Conservation (phyloP, 2,329 filamentous ascomycete genomes). For the Penicillium sp. region DNA sequence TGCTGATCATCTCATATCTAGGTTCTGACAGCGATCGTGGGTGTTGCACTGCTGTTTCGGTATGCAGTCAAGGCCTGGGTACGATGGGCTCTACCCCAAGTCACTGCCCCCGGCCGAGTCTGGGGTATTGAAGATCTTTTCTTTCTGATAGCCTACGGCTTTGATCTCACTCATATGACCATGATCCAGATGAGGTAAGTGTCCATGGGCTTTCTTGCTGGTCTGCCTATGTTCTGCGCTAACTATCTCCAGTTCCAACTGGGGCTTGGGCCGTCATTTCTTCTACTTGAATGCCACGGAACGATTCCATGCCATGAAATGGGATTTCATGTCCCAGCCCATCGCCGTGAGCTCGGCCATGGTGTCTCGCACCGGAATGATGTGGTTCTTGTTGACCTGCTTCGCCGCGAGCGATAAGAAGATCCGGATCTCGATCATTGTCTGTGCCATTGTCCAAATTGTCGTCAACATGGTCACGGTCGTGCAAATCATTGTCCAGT, state of each 20-base stretch:
- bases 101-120: conserved; percentile 30
- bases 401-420: conserved; percentile 32
- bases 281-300: conserved; percentile 28
- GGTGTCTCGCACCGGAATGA: conserved; percentile 38
- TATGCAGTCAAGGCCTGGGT: conserved; percentile 32
- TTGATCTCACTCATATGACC: conserved; percentile 33
- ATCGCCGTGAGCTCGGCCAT: conserved; percentile 33
- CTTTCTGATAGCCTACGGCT: conserved; percentile 28
- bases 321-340: conserved; percentile 22
- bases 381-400: conserved; percentile 37
- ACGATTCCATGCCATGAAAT: conserved; percentile 28
- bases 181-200: conserved; percentile 34
- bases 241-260: conserved; percentile 21
- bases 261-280: conserved; percentile 34
- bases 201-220: not conserved
- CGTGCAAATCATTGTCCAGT: conserved; percentile 37
- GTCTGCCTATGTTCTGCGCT: not conserved
- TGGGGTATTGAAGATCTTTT: conserved; percentile 37
- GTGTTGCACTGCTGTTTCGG: conserved; percentile 20
- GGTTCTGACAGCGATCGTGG: conserved; percentile 23
- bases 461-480: conserved; percentile 34
- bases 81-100: conserved; percentile 30
- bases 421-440: conserved; percentile 31
- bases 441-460: conserved; percentile 33
- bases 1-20: conserved; percentile 1